Evolutionary conservation across 768 basidiomycete genomes (phyloP).

Genomic region (Panaeolus papilionaceus): DNA sequence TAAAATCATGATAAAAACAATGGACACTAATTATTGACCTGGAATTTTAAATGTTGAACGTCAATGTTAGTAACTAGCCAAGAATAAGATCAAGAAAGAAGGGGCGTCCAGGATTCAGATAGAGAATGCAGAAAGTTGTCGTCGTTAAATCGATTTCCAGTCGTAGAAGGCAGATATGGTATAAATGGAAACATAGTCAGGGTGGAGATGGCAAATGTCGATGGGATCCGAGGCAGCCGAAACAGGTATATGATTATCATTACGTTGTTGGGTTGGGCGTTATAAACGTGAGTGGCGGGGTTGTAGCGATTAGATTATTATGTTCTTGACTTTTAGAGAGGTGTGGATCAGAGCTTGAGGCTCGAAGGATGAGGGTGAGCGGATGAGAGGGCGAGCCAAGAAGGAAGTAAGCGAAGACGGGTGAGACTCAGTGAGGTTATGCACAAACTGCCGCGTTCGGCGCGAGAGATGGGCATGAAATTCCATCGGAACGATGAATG

Average conservation of each 20-base stretch:
- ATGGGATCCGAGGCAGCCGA: neutral
- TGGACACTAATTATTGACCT: neutral
- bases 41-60: neutral
- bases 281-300: neutral
- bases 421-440: neutral
- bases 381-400: too few species aligned
- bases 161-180: neutral
- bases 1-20: neutral
- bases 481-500: neutral
- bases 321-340: neutral
- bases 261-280: neutral
- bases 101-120: neutral
- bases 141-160: neutral
- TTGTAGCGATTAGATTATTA: neutral
- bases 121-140: neutral
- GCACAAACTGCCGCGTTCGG: neutral
- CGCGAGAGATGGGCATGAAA: neutral
- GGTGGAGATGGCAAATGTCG: neutral
- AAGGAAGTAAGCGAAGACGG: too few species aligned
- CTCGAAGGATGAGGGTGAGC: too few species aligned
- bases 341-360: neutral
- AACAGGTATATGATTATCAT: conserved; percentile 3
- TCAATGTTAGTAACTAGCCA: neutral
- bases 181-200: neutral
- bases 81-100: neutral